Conservation (phyloP, 2,329 filamentous ascomycete genomes). For the Trichoderma citrinoviride region DNA sequence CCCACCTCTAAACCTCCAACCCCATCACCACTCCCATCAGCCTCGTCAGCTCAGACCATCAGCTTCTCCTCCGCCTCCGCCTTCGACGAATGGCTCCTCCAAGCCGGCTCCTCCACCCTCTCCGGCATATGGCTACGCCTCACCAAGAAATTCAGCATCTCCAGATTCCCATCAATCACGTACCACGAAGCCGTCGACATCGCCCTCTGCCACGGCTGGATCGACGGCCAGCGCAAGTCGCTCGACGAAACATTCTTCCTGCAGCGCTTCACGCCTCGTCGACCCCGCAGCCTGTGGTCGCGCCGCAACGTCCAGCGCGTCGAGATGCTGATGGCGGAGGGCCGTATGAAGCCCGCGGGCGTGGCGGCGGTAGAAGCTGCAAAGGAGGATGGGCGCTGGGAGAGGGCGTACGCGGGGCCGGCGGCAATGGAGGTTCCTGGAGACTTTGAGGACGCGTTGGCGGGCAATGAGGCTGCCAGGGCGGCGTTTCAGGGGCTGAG, state of each 20-base stretch:
- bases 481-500: conserved; percentile 44
- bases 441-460: conserved; percentile 48
- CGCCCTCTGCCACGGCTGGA: conserved; percentile 62
- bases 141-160: conserved; percentile 43
- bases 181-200: conserved; percentile 53
- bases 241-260: conserved; percentile 49
- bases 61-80: conserved; percentile 32
- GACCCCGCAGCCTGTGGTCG: conserved; percentile 56
- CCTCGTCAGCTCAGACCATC: conserved; percentile 22
- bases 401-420: conserved; percentile 52
- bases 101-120: conserved; percentile 32
- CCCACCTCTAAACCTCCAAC: background rate
- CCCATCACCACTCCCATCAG: background rate
- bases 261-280: conserved; percentile 58
- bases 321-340: conserved; percentile 42
- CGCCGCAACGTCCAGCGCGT: conserved; percentile 57
- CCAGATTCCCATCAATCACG: conserved; percentile 43
- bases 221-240: conserved; percentile 53
- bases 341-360: conserved; percentile 50
- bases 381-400: conserved; percentile 57
- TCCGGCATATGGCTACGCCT: conserved; percentile 48
- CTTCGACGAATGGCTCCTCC: conserved; percentile 42
- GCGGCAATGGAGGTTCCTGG: conserved; percentile 46
- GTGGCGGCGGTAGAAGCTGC: conserved; percentile 52
- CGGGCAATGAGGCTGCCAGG: conserved; percentile 35